These are phyloP conservation scores for Daldinia concentrica DNA, from an alignment of 495 filamentous ascomycete genomes.

Conservation along the genomic window DNA sequence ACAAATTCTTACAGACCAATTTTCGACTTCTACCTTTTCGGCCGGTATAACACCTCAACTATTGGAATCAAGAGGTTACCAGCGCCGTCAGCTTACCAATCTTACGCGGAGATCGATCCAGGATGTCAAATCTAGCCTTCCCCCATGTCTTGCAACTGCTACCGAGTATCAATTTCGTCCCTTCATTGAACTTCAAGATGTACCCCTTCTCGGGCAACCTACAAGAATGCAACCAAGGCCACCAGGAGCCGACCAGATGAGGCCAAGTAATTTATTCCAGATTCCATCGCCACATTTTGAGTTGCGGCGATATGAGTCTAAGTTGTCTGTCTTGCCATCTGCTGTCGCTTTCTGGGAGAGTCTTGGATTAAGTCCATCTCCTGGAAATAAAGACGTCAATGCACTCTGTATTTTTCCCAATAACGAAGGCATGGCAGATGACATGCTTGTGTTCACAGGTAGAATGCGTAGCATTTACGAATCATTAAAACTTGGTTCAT, in stretches of 20 bases:
- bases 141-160: conserved; percentile 50
- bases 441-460: conserved; percentile 74
- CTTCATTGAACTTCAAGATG: conserved; percentile 62
- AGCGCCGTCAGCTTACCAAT: conserved; percentile 49
- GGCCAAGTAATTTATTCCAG: conserved; percentile 55
- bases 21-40: conserved; percentile 55
- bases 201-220: conserved; percentile 56
- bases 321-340: conserved; percentile 79
- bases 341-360: conserved; percentile 91
- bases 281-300: conserved; percentile 75
- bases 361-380: conserved; percentile 80
- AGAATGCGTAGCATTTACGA: conserved; percentile 80
- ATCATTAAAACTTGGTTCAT: conserved; percentile 77
- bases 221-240: conserved; percentile 58
- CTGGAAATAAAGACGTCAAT: conserved; percentile 80
- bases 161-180: conserved; percentile 54
- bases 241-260: conserved; percentile 47
- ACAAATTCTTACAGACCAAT: conserved; percentile 70
- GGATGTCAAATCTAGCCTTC: conserved; percentile 51
- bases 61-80: conserved; percentile 39
- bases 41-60: conserved; percentile 21
- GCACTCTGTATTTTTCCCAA: conserved; percentile 83
- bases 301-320: conserved; percentile 76
- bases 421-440: conserved; percentile 64
- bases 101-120: conserved; percentile 53